Conservation (phyloP, 805 yeast genomes). For the Ogataea nonfermentans region DNA sequence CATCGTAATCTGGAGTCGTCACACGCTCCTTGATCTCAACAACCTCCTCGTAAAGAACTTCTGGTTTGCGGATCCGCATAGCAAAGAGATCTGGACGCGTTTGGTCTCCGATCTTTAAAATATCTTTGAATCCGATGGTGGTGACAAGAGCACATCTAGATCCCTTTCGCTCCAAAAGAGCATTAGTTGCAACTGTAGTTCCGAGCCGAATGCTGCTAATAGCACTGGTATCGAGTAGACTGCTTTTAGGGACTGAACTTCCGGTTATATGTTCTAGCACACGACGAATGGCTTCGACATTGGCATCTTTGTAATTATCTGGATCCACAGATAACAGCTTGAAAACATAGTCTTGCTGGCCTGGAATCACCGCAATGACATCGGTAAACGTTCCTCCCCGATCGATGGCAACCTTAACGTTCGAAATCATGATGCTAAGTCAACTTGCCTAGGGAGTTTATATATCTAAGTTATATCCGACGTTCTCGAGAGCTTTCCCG, state of each 20-base stretch:
- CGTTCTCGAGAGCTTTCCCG: not conserved
- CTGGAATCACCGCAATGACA: conserved; percentile 44
- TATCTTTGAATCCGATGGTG: conserved; percentile 32
- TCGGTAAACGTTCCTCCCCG: conserved; percentile 48
- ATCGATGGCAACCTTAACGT: conserved; percentile 16
- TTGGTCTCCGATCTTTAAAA: conserved; percentile 33
- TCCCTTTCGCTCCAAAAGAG: conserved; percentile 24
- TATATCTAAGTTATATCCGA: not conserved
- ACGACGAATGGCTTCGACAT: conserved; percentile 26
- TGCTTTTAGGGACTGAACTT: conserved; percentile 12
- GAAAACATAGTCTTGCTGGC: conserved; percentile 29
- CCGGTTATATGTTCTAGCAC: conserved; percentile 18
- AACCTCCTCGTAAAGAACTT: conserved; percentile 19
- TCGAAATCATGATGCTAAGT: conserved; percentile 1
- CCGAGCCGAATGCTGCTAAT: conserved; percentile 27
- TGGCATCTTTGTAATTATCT: conserved; percentile 26
- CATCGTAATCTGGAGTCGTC: conserved; percentile 26
- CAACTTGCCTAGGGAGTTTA: not conserved
- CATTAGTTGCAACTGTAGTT: conserved; percentile 28
- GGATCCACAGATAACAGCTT: conserved; percentile 27
- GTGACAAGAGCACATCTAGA: conserved; percentile 23
- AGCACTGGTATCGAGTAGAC: conserved; percentile 14
- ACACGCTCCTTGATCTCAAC: conserved; percentile 21
- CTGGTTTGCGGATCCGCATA: conserved; percentile 19
- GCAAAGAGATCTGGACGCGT: conserved; percentile 27